phyloP scores from a whole-genome alignment of 2,329 filamentous ascomycete species.

The Verticillium zaregamsianum region DNA sequence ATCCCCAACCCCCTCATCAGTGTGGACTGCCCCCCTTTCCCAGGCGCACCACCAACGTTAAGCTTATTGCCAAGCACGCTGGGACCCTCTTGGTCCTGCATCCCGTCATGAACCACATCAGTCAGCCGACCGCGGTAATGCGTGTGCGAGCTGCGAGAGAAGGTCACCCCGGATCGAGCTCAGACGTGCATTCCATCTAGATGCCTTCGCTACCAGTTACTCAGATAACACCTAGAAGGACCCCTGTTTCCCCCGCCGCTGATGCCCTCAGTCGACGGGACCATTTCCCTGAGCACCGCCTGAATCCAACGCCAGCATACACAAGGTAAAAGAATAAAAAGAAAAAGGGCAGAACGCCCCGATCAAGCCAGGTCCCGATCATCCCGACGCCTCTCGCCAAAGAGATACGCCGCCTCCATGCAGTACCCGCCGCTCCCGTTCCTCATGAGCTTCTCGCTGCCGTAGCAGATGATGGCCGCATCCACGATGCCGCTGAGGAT shows the following conservation, averaged over 20 bases:
- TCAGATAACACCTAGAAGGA: not conserved
- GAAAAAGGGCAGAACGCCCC: not conserved
- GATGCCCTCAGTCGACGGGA: not conserved
- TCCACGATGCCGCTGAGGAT: constrained; percentile 84
- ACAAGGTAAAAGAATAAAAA: not conserved
- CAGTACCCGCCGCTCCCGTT: constrained; percentile 74
- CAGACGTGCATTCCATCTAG: not conserved
- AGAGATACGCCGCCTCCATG: constrained; percentile 83
- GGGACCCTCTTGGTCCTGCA: not conserved
- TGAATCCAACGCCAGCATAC: not conserved
- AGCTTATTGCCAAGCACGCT: not conserved
- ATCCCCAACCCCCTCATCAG: not conserved
- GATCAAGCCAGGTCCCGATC: constrained; percentile 20
- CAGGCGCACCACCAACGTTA: not conserved
- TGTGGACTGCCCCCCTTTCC: not conserved
- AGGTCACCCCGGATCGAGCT: not conserved
- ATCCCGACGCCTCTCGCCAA: constrained; percentile 59
- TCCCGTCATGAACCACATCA: not conserved
- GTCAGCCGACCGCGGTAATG: not conserved
- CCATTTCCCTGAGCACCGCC: not conserved
- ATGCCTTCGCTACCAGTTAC: not conserved
- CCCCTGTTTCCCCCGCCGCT: not conserved
- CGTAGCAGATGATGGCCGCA: constrained; percentile 89
- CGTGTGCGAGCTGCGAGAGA: not conserved
- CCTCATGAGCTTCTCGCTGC: constrained; percentile 73